These are phyloP conservation scores for Lactarius quietus DNA, from an alignment of 768 basidiomycete genomes.

Conservation along the genomic window DNA sequence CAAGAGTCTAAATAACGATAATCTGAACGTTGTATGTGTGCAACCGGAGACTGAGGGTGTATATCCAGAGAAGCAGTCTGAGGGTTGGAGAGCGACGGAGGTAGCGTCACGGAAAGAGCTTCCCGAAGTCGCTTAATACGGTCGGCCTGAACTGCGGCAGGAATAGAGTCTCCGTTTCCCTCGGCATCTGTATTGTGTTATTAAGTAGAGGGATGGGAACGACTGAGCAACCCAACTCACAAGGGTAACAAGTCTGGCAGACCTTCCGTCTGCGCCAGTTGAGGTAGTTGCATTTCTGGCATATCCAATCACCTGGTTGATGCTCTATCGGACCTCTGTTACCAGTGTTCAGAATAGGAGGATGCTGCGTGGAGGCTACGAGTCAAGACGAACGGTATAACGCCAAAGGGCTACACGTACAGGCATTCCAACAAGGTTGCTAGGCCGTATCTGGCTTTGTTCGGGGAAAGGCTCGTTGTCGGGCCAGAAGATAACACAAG, in stretches of 20 bases:
- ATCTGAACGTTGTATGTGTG: constrained; percentile 2
- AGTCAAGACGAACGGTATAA: constrained; percentile 16
- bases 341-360: constrained; percentile 85
- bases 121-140: constrained; percentile 76
- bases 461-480: constrained; percentile 84
- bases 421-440: constrained; percentile 48
- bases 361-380: constrained; percentile 47
- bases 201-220: constrained; percentile 9
- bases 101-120: constrained; percentile 43
- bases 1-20: constrained; percentile 4
- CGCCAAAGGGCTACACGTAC: constrained; percentile 37
- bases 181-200: constrained; percentile 58
- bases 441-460: constrained; percentile 68
- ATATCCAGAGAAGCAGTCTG: constrained; percentile 2
- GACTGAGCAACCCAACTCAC: constrained; percentile 40
- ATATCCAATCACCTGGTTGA: constrained; percentile 58
- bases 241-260: constrained; percentile 85
- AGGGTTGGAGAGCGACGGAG: constrained; percentile 5
- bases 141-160: constrained; percentile 79
- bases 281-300: constrained; percentile 79
- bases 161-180: constrained; percentile 85
- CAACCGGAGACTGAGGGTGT: background rate
- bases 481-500: constrained; percentile 89
- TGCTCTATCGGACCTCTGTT: constrained; percentile 87
- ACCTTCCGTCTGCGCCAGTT: constrained; percentile 88